Evolutionary conservation across 1,284 basidiomycete species (phyloP), one percentile per base, ranked within the genome.

Genomic region (Malassezia restricta): DNA sequence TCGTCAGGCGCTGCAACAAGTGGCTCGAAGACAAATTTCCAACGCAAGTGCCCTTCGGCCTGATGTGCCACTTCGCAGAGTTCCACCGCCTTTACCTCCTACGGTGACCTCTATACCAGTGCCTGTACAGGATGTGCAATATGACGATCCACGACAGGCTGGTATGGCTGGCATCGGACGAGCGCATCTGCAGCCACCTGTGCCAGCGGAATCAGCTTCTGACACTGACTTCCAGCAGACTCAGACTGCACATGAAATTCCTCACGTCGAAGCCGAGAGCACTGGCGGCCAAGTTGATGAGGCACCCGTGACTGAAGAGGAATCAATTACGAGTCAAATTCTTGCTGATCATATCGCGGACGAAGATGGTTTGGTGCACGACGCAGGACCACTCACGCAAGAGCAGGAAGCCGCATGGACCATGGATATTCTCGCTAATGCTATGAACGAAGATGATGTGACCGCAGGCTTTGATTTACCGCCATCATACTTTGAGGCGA

Each of bases 401-500:
- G 53, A 56, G 42, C 41, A 52, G n/a, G 50, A 56, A 20, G 27
- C 47, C 9, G 47, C 47, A 5, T 56, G 50, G 54, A 56, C 49
- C n/a, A 49, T 43, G 40, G 47, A 54, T 24, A 47, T 56, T n/a
- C 32, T 53, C 12, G 33, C 44, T 15, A 47, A 49, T 38, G 51
- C 52, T 12, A 30, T 47, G 11, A 28, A 47, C 32, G 50, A 61
- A 41, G 61, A 55, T 30, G 63, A 61, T 24, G 59, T 58, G 29
- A 57, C 57, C 41, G 51, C 54, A 35, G 47, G 42, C 27, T 56
- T 66, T 11, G 66, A 68, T 29, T 53, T 68, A 3, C 66, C 65
- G 6, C 66, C 66, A 2, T 64, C 62, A 40, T 68, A 68, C 48
- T 68, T 65, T 51, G 66, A 68, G 35, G 66, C 66, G 6, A 61